Evolutionary conservation across 768 basidiomycete genomes (phyloP).

Genomic region (Amyloporia xantha): DNA sequence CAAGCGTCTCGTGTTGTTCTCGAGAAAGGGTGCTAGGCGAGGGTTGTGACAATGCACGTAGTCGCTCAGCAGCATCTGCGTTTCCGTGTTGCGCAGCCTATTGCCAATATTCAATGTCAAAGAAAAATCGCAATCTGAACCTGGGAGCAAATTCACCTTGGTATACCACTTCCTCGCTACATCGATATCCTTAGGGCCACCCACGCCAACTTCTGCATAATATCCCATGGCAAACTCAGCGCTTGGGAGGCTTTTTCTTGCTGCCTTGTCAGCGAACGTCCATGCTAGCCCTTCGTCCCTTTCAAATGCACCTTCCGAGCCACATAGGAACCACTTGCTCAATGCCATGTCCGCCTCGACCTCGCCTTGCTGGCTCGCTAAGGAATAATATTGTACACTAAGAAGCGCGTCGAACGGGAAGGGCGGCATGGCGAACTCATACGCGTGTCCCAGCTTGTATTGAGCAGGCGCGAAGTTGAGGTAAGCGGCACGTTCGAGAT

Average conservation of each 20-base stretch:
- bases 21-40: slow-evolving; percentile 63
- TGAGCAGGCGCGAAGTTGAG: slow-evolving; percentile 82
- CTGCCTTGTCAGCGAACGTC: slow-evolving; percentile 88
- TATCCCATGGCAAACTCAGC: slow-evolving; percentile 97
- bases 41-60: slow-evolving; percentile 59
- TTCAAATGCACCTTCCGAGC: slow-evolving; percentile 68
- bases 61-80: slow-evolving; percentile 70
- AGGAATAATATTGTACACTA: slow-evolving; percentile 83
- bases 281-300: slow-evolving; percentile 83
- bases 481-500: slow-evolving; percentile 81
- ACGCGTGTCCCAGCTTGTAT: slow-evolving; percentile 89
- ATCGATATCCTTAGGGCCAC: slow-evolving; percentile 55
- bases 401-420: slow-evolving; percentile 86
- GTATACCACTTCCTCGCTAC: slow-evolving; percentile 76
- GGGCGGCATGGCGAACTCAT: slow-evolving; percentile 84
- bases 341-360: slow-evolving; percentile 95
- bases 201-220: slow-evolving; percentile 90
- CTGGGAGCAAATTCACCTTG: slow-evolving; percentile 32
- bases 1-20: slow-evolving; percentile 75
- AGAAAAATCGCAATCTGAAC: neutral
- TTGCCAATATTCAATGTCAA: neutral
- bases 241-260: slow-evolving; percentile 62
- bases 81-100: slow-evolving; percentile 73
- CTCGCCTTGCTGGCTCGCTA: slow-evolving; percentile 82
- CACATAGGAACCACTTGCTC: slow-evolving; percentile 96